Base-by-base conservation (phyloP, 805 yeast species). In the Yamadazyma takamatsuzukensis region DNA sequence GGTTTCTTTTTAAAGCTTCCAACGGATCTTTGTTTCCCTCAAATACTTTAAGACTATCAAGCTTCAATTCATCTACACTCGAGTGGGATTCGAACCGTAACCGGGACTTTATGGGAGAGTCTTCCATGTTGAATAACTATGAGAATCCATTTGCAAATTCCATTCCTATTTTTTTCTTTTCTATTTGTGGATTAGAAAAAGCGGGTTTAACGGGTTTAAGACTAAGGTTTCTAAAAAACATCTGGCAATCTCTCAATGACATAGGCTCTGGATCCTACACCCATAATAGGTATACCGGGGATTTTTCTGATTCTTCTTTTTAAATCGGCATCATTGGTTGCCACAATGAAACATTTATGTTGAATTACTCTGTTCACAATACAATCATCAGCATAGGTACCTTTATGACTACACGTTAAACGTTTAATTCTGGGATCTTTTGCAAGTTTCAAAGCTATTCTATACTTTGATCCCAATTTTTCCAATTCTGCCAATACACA, bases 331-430 rank as follows among this genome's bases (percentile, higher is more conserved):
- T 93, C 98, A 56, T 90, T 93, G 1, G 97, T 90, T 30, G 98
- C 98, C 22, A 93, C 97, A 35, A 93, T 89, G 52, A 78, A 93
- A 61, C 98, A 93, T 56, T 93, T 93, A 64, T 93, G 97, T 53
- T 90, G 97, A 57, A 90, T 73, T 5, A 93, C 95, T 48, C 98
- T 72, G 55, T 83, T 80, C 12, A 93, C 97, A 6, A 93, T 56
- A 59, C 98, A 93, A 61, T 93, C 98, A 77, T 93, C 98, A 18
- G 98, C 98, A 68, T 93, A 93, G 0, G 96, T 90, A 18, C 98
- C 98, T 48, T 83, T 84, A 53, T 93, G 98, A 8, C 90, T 70
- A 53, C 98, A 93, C 26, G 80, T 85, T 30, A 93, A 68, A 40
- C 97, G 72, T 47, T 85, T 74, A 22, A 93, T 82, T 49, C 97